phyloP scores from a whole-genome alignment of 225 moss, liverwort and hornwort genomes.

The Bryoerythrophyllum caledonicum region DNA sequence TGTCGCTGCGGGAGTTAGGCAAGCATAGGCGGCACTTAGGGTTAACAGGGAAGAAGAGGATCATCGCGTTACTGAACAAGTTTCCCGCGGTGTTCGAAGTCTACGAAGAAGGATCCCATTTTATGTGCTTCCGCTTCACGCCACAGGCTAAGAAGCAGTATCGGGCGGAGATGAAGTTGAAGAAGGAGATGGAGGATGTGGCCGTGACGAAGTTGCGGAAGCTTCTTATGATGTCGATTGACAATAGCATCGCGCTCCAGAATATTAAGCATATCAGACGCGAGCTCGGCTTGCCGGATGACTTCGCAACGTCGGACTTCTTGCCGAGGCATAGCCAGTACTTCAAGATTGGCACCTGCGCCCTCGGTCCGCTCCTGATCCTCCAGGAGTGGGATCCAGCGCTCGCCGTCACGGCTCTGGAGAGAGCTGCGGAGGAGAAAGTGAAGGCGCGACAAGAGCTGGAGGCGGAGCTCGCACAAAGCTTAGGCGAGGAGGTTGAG shows the following conservation, averaged over 20 bases:
- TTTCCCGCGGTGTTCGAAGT: slow-evolving; percentile 76
- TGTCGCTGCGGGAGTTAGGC: slow-evolving; percentile 73
- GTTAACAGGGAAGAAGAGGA: slow-evolving; percentile 58
- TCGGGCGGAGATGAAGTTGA: slow-evolving; percentile 55
- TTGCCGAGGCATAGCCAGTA: slow-evolving; percentile 47
- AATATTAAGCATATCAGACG: slow-evolving; percentile 82
- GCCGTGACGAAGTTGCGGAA: slow-evolving; percentile 75
- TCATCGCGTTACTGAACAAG: slow-evolving; percentile 64
- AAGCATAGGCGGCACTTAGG: slow-evolving; percentile 60
- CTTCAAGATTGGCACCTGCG: slow-evolving; percentile 66
- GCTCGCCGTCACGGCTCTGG: slow-evolving; percentile 60
- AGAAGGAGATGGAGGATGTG: slow-evolving; percentile 60
- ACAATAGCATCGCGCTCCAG: slow-evolving; percentile 63
- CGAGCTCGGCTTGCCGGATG: slow-evolving; percentile 80
- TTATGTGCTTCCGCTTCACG: slow-evolving; percentile 74
- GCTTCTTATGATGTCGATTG: slow-evolving; percentile 89
- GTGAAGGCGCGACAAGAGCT: slow-evolving; percentile 40
- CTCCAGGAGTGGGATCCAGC: slow-evolving; percentile 75
- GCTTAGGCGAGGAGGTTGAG: slow-evolving; percentile 46
- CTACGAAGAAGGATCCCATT: slow-evolving; percentile 62
- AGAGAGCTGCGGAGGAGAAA: slow-evolving; percentile 54
- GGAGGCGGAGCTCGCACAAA: slow-evolving; percentile 45
- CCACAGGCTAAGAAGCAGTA: slow-evolving; percentile 61
- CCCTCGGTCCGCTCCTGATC: slow-evolving; percentile 66
- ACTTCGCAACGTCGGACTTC: slow-evolving; percentile 58